A percentile compares a stretch with the other conserved stretches of the same genome.
These are phyloP conservation scores for Ceratocystis smalleyi DNA, from an alignment of 2,329 filamentous ascomycete species.

Conservation along the genomic window DNA sequence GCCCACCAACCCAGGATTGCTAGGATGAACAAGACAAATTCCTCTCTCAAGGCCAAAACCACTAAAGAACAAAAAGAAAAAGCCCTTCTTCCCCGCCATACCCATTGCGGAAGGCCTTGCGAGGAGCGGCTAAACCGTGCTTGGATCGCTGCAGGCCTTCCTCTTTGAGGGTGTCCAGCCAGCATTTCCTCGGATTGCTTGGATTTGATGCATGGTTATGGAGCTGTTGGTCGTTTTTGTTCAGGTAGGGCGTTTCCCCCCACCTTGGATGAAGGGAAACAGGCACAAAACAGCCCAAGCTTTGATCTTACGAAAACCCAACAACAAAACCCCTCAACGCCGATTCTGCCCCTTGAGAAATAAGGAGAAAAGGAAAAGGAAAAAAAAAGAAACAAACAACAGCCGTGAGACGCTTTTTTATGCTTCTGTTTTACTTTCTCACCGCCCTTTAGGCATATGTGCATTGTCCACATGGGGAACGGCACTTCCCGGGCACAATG, in stretches of 20 bases:
- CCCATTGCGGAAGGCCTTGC: neutral
- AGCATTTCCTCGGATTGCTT: neutral
- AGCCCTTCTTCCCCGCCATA: neutral
- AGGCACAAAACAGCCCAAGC: too few relatives aligned
- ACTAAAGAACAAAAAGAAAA: neutral
- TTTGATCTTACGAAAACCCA: too few relatives aligned
- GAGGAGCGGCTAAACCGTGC: neutral
- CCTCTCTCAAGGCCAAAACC: neutral
- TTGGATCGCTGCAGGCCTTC: neutral
- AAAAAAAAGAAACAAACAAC: neutral
- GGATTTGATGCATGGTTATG: neutral
- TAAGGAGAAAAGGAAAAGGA: neutral
- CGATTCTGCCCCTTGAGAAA: too few relatives aligned
- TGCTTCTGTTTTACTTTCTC: neutral
- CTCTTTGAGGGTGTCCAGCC: neutral
- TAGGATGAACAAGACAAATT: neutral
- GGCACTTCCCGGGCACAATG: too few relatives aligned
- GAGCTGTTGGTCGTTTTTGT: neutral
- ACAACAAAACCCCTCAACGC: too few relatives aligned
- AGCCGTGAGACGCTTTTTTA: neutral
- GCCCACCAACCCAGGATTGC: neutral
- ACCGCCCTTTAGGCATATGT: too few relatives aligned
- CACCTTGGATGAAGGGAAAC: too few relatives aligned
- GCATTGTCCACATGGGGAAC: too few relatives aligned
- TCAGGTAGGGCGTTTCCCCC: too few relatives aligned